Conservation (phyloP, 208 protist species). For the Crithidia bombi region DNA sequence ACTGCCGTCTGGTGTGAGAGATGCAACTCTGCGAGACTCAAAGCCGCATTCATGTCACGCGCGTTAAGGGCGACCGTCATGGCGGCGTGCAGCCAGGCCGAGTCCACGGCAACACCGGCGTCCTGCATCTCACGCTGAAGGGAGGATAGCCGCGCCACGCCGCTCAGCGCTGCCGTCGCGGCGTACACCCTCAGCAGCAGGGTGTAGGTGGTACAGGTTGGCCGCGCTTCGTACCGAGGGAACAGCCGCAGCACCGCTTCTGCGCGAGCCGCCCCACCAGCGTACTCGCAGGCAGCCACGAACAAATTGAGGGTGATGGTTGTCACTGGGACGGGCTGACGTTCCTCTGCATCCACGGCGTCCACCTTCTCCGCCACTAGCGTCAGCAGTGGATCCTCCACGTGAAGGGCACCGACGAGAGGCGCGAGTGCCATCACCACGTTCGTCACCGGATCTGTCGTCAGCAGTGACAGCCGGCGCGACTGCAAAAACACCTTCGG, state of each 20-base stretch:
- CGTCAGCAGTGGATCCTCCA: slow-evolving; percentile 18
- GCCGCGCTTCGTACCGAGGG: slow-evolving; percentile 26
- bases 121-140: slow-evolving; percentile 29
- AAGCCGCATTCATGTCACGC: slow-evolving; percentile 49
- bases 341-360: slow-evolving; percentile 28
- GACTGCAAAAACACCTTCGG: slow-evolving; percentile 62
- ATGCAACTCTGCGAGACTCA: slow-evolving; percentile 53
- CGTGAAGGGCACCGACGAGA: slow-evolving; percentile 23
- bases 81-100: slow-evolving; percentile 48
- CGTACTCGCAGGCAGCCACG: slow-evolving; percentile 62
- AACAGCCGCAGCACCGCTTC: slow-evolving; percentile 54
- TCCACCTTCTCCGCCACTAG: slow-evolving; percentile 25
- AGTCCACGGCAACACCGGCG: slow-evolving; percentile 35
- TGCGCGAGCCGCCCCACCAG: slow-evolving; percentile 40
- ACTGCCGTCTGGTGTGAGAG: slow-evolving; percentile 34
- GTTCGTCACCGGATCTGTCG: slow-evolving; percentile 61
- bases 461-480: slow-evolving; percentile 53
- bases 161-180: slow-evolving; percentile 5
- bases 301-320: slow-evolving; percentile 66
- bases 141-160: slow-evolving; percentile 20
- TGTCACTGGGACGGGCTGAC: slow-evolving; percentile 32
- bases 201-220: slow-evolving; percentile 48
- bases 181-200: slow-evolving; percentile 52
- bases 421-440: slow-evolving; percentile 40
- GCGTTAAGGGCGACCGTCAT: slow-evolving; percentile 64